Evolutionary conservation across 257 asterid species (phyloP).

Genomic region (Solanum pinnatisectum): DNA sequence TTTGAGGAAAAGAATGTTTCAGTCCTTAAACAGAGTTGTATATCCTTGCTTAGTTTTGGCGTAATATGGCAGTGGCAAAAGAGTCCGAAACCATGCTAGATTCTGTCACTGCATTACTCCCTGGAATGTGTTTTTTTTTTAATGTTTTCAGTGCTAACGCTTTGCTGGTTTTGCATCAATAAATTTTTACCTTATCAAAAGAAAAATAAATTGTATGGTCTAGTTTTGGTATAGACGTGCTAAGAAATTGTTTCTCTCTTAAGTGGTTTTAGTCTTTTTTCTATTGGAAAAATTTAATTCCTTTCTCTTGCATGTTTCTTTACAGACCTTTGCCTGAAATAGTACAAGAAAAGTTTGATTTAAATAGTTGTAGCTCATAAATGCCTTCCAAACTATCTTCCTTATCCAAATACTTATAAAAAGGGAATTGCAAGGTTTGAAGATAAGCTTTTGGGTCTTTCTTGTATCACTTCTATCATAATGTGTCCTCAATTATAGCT

Average conservation of each 20-base stretch:
- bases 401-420: not conserved
- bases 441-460: not conserved
- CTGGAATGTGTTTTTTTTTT: not conserved
- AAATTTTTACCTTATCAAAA: not conserved
- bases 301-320: not conserved
- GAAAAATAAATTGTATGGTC: not conserved
- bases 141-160: not conserved
- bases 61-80: not conserved
- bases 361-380: not conserved
- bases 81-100: not conserved
- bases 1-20: not conserved
- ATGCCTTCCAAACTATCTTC: not conserved
- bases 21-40: not conserved
- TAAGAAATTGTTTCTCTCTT: not conserved
- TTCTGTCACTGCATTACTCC: not conserved
- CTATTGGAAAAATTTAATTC: not conserved
- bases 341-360: not conserved
- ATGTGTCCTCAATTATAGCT: not conserved
- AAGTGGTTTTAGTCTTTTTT: not conserved
- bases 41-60: not conserved
- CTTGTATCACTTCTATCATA: not conserved
- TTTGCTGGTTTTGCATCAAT: not conserved
- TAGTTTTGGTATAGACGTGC: not conserved
- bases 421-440: not conserved
- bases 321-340: not conserved